These are phyloP conservation scores for Leishmania amazonensis DNA, from an alignment of 208 protist species.

Conservation along the genomic window DNA sequence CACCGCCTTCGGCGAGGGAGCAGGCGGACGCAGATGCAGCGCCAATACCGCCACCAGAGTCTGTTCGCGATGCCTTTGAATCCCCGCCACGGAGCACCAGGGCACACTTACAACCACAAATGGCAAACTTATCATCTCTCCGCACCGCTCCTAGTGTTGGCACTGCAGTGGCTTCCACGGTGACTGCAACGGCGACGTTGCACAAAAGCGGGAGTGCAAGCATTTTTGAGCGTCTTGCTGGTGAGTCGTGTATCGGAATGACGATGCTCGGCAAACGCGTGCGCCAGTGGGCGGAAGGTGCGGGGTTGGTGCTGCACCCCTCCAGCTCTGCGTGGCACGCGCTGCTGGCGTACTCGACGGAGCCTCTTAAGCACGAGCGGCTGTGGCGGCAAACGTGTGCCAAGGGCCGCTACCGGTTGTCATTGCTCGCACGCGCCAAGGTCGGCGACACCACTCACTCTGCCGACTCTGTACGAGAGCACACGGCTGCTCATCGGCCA, in stretches of 20 bases:
- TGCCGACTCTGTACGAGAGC: background rate
- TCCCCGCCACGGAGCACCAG: background rate
- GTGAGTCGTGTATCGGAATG: constrained; percentile 4
- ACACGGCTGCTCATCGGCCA: background rate
- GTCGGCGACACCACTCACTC: background rate
- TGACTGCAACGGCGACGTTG: background rate
- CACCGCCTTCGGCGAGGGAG: background rate
- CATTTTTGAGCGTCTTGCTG: constrained; percentile 18
- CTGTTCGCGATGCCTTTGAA: background rate
- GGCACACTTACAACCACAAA: background rate
- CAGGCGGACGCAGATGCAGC: background rate
- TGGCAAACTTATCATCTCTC: background rate
- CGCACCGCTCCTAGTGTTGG: background rate
- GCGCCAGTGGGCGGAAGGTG: constrained; percentile 30
- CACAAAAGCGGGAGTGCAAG: background rate
- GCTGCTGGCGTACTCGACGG: constrained; percentile 1
- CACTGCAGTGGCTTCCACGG: background rate
- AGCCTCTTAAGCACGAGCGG: constrained; percentile 17
- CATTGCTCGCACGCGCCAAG: constrained; percentile 4
- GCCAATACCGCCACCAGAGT: background rate
- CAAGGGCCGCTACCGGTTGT: constrained; percentile 12
- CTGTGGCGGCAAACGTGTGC: constrained; percentile 24
- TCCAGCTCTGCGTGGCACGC: background rate
- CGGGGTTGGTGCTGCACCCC: constrained; percentile 20
- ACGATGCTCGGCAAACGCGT: constrained; percentile 29